These are phyloP conservation scores for Fusarium sp. DNA, from an alignment of 2,329 filamentous ascomycete species.

Conservation along the genomic window DNA sequence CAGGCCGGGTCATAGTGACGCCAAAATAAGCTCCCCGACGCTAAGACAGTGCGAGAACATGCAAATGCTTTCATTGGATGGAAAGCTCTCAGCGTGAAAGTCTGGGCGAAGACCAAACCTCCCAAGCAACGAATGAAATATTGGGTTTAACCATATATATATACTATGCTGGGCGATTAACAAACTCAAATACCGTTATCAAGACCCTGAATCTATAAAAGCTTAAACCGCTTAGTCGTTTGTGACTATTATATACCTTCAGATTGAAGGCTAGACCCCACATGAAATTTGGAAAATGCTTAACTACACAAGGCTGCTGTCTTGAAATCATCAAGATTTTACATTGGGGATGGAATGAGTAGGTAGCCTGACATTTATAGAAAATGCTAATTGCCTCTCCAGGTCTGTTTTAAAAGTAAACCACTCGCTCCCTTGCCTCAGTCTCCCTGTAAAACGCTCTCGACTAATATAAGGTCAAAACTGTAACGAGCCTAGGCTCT, in stretches of 20 bases:
- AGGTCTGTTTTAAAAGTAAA: neutral
- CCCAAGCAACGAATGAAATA: neutral
- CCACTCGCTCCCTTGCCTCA: neutral
- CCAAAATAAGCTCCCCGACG: neutral
- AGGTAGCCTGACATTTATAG: neutral
- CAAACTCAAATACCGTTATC: neutral
- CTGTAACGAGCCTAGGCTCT: neutral
- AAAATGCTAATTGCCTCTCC: neutral
- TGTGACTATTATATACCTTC: neutral
- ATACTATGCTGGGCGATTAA: no score
- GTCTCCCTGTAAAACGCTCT: neutral
- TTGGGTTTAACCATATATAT: neutral
- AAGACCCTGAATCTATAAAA: neutral
- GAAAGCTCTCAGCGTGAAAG: neutral
- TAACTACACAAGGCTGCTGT: neutral
- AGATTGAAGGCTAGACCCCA: neutral
- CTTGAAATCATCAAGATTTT: neutral
- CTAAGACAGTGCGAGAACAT: neutral
- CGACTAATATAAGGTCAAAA: neutral
- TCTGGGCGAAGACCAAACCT: neutral
- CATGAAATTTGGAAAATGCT: neutral
- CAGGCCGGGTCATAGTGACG: neutral
- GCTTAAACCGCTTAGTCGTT: neutral
- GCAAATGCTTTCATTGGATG: neutral
- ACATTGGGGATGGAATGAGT: neutral